These are phyloP conservation scores for Plasmodium billcollinsi DNA, from an alignment of 169 alveolate genomes.

Conservation along the genomic window DNA sequence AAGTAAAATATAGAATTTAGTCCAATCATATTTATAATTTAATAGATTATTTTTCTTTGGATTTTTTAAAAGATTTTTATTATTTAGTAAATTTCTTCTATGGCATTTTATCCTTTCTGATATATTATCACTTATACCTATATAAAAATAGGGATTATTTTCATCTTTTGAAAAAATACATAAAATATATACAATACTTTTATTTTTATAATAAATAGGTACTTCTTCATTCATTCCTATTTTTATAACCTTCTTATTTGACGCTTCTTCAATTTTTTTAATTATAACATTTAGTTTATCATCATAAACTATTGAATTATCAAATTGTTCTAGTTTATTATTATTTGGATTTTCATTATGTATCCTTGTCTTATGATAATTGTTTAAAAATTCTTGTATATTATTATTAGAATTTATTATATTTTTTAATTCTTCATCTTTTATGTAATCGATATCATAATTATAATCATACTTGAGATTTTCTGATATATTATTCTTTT, in stretches of 20 bases:
- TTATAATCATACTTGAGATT: neutral
- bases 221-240: constrained; percentile 69
- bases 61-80: constrained; percentile 72
- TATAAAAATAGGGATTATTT: constrained; percentile 65
- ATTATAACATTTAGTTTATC: constrained; percentile 19
- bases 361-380: neutral
- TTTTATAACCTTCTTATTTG: constrained; percentile 27
- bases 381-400: neutral
- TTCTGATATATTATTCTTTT: neutral
- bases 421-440: neutral
- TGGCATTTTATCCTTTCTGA: constrained; percentile 73
- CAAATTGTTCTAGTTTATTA: neutral
- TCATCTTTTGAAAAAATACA: constrained; percentile 38
- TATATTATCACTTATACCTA: constrained; percentile 77
- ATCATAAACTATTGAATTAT: constrained; percentile 17
- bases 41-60: constrained; percentile 45
- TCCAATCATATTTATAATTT: constrained; percentile 54
- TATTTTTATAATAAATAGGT: constrained; percentile 73
- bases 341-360: neutral
- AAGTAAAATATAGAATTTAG: constrained; percentile 48
- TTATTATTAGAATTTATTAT: neutral
- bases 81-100: constrained; percentile 66
- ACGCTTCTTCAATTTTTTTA: constrained; percentile 37
- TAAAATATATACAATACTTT: constrained; percentile 73
- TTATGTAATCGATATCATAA: neutral